phyloP scores from a whole-genome alignment of 768 basidiomycete species.

The Mycena galopus region DNA sequence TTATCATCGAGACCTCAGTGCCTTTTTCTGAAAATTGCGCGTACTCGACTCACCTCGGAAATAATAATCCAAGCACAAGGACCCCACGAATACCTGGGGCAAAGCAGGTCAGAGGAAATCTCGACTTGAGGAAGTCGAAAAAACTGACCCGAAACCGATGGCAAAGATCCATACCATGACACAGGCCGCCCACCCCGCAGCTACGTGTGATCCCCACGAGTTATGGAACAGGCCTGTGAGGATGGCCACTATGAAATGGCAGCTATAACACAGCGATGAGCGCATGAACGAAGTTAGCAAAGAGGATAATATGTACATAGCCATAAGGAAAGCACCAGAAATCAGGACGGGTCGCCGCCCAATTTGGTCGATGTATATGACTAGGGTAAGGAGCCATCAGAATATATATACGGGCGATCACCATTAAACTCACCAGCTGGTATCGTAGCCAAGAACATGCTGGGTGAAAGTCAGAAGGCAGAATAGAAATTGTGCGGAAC shows the following conservation, averaged over 20 bases:
- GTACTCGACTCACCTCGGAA: too few species aligned
- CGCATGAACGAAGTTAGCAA: constrained; percentile 32
- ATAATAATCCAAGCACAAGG: constrained; percentile 68
- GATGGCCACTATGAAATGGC: constrained; percentile 79
- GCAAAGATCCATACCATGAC: constrained; percentile 82
- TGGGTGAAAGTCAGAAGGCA: constrained; percentile 37
- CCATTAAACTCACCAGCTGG: constrained; percentile 49
- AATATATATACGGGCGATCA: neutral
- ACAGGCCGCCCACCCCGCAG: constrained; percentile 82
- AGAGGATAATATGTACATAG: constrained; percentile 53
- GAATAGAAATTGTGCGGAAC: constrained; percentile 36
- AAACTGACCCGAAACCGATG: constrained; percentile 58
- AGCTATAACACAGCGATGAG: constrained; percentile 49
- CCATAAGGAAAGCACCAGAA: constrained; percentile 84
- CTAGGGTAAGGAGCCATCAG: constrained; percentile 49
- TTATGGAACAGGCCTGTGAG: constrained; percentile 71
- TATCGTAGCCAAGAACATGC: constrained; percentile 83
- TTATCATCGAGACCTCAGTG: too few species aligned
- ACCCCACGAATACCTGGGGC: constrained; percentile 83
- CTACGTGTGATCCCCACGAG: constrained; percentile 61
- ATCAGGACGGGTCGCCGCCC: constrained; percentile 82
- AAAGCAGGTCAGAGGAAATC: constrained; percentile 46
- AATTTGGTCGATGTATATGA: constrained; percentile 83
- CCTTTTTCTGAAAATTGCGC: too few species aligned
- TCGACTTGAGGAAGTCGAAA: neutral